These are phyloP conservation scores for Microdochium bolleyi DNA, from an alignment of 2,329 filamentous ascomycete species.

Conservation along the genomic window DNA sequence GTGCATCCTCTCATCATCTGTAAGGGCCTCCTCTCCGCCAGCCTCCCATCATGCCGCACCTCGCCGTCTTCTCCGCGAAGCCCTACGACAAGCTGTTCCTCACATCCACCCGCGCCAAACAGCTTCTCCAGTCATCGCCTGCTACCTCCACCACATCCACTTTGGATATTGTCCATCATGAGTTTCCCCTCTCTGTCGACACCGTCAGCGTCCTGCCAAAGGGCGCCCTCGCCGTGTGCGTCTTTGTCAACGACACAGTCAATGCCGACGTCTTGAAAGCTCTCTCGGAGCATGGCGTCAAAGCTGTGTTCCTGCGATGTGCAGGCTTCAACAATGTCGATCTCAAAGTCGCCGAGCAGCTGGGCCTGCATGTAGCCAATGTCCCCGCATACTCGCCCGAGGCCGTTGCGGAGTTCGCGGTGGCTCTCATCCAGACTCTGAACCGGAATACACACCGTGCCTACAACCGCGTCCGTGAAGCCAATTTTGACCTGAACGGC, in stretches of 20 bases:
- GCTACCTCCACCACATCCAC: conserved; percentile 17
- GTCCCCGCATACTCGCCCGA: conserved; percentile 63
- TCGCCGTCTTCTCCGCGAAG: conserved; percentile 59
- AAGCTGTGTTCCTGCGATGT: conserved; percentile 56
- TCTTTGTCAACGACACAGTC: conserved; percentile 60
- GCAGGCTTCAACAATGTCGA: conserved; percentile 64
- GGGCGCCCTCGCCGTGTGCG: conserved; percentile 50
- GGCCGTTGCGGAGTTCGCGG: conserved; percentile 61
- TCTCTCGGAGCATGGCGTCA: conserved; percentile 41
- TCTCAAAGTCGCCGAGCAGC: conserved; percentile 41
- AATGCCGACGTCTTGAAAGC: conserved; percentile 39
- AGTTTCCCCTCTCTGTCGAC: conserved; percentile 45
- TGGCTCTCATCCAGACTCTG: conserved; percentile 59
- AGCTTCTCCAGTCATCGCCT: conserved; percentile 7
- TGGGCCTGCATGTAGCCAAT: conserved; percentile 54
- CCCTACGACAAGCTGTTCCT: conserved; percentile 53
- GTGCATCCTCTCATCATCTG: conserved; percentile 25
- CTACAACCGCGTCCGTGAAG: conserved; percentile 60
- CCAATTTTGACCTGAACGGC: conserved; percentile 59
- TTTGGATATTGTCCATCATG: conserved; percentile 47
- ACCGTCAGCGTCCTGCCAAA: conserved; percentile 44
- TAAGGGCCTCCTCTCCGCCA: too few relatives aligned
- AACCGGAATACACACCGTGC: conserved; percentile 61
- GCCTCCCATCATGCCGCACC: conserved; percentile 27
- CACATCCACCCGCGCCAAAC: conserved; percentile 27